Evolutionary conservation across 2,329 filamentous ascomycete species (phyloP).

Genomic region (Ophiocordyceps robertsii): DNA sequence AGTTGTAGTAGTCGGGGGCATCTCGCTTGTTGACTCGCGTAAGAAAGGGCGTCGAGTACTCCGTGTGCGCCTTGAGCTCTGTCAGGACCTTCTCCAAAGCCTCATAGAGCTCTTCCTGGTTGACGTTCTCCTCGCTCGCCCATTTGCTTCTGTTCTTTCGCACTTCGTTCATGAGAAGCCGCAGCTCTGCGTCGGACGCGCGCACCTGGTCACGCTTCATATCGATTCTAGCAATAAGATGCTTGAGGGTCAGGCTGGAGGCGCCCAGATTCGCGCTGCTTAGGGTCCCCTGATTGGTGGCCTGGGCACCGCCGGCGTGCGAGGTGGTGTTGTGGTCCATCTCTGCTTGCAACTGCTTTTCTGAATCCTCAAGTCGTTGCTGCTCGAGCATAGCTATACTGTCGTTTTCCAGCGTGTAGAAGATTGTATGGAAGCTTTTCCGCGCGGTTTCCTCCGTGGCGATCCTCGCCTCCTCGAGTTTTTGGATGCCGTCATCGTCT

Average conservation of each 20-base stretch:
- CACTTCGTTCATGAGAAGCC: slow-evolving; percentile 91
- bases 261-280: slow-evolving; percentile 91
- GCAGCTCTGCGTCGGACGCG: slow-evolving; percentile 84
- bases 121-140: slow-evolving; percentile 95
- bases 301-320: slow-evolving; percentile 33
- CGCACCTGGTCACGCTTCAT: slow-evolving; percentile 79
- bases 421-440: slow-evolving; percentile 81
- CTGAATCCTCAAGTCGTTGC: slow-evolving; percentile 89
- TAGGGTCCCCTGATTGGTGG: slow-evolving; percentile 70
- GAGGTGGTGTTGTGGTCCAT: slow-evolving; percentile 57
- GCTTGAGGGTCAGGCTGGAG: slow-evolving; percentile 90
- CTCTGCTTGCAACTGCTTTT: slow-evolving; percentile 90
- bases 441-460: slow-evolving; percentile 83
- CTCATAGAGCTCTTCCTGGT: slow-evolving; percentile 96
- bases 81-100: slow-evolving; percentile 92
- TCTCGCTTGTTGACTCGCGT: slow-evolving; percentile 94
- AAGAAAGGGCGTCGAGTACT: slow-evolving; percentile 93
- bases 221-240: slow-evolving; percentile 92
- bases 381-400: slow-evolving; percentile 95
- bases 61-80: slow-evolving; percentile 91
- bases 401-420: slow-evolving; percentile 92
- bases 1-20: slow-evolving; percentile 84
- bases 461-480: slow-evolving; percentile 82
- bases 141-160: slow-evolving; percentile 97
- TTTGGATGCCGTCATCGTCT: slow-evolving; percentile 81